Evolutionary conservation across 306 rosid species (phyloP).

Genomic region (Luffa aegyptiaca): DNA sequence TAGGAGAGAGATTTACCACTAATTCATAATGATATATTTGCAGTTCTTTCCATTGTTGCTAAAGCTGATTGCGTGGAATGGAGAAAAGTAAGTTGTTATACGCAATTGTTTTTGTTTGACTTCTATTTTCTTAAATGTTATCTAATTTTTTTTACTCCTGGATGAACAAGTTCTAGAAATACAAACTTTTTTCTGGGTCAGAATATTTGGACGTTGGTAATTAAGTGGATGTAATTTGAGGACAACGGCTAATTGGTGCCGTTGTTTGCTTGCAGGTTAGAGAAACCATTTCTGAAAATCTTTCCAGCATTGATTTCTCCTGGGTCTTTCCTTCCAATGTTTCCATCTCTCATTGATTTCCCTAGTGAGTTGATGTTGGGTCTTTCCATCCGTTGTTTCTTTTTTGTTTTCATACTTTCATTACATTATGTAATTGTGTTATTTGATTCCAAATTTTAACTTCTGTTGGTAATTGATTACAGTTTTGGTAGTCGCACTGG

Average conservation of each 20-base stretch:
- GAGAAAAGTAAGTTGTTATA: slow-evolving; percentile 49
- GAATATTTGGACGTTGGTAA: background rate
- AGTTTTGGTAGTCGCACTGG: slow-evolving; percentile 93
- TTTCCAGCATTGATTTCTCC: slow-evolving; percentile 77
- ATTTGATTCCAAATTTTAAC: background rate
- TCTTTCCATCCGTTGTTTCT: background rate
- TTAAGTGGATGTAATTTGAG: background rate
- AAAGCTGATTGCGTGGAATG: slow-evolving; percentile 91
- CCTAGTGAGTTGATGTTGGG: slow-evolving; percentile 56
- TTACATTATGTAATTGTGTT: background rate
- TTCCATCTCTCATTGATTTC: slow-evolving; percentile 66
- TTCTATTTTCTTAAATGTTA: background rate
- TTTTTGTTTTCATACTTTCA: background rate
- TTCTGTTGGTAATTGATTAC: slow-evolving; percentile 14
- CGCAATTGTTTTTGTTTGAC: background rate
- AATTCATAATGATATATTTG: slow-evolving; percentile 17
- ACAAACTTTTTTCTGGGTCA: background rate
- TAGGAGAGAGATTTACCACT: background rate
- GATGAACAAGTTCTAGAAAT: background rate
- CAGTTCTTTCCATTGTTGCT: slow-evolving; percentile 94
- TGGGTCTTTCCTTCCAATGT: slow-evolving; percentile 85
- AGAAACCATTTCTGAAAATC: slow-evolving; percentile 51
- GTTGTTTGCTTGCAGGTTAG: slow-evolving; percentile 46
- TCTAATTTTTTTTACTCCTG: background rate
- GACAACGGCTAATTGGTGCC: background rate